Base-by-base conservation (phyloP, 257 asterid species). In the Ophiorrhiza pumila region DNA sequence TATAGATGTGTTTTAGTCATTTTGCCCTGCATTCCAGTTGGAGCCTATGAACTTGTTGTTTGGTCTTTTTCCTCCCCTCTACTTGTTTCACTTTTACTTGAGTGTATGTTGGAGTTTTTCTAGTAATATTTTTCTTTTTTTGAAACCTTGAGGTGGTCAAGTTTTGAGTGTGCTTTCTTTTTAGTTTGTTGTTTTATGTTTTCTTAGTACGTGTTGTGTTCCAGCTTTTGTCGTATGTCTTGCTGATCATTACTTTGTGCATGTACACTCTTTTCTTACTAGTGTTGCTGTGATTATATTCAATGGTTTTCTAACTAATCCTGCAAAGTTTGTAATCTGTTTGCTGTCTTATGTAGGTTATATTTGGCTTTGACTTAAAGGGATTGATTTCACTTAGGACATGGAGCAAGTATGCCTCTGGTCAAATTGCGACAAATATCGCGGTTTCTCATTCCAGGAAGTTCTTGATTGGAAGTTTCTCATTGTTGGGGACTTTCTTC, bases 341-440 rank as follows among this genome's bases (percentile, higher is more conserved):
- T 50, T 9, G 12, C 64, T 22, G 23, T 34, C 5, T 34, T 71
- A 43, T 82, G 34, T 91, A 95, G 98, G 91, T 80, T 81, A 80
- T 74, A 46, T 73, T 69, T 64, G 78, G 84, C 87, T 80, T 71
- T 74, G 49, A 77, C 79, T 80, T 75, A 79, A 77, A 84, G 78
- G 78, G 78, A 68, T 80, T 88, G 71, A 63, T 74, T 80, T 75
- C 82, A 76, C 79, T 79, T 90, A 84, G 88, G 93, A 87, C 87
- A 95, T 95, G 99, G 99, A 90, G 87, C 90, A 87, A 84, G 81
- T 85, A 76, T 77, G 87, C 88, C 84, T 84, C 74, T 87, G 90
- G 91, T 87, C 96, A 80, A 84, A 85, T 83, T 85, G 86, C 88
- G 77, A 77, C 86, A 87, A 81, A 80, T 86, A 77, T 65, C 87